Base-by-base conservation (phyloP, 1,284 basidiomycete species). In the Cystobasidium slooffiae region DNA sequence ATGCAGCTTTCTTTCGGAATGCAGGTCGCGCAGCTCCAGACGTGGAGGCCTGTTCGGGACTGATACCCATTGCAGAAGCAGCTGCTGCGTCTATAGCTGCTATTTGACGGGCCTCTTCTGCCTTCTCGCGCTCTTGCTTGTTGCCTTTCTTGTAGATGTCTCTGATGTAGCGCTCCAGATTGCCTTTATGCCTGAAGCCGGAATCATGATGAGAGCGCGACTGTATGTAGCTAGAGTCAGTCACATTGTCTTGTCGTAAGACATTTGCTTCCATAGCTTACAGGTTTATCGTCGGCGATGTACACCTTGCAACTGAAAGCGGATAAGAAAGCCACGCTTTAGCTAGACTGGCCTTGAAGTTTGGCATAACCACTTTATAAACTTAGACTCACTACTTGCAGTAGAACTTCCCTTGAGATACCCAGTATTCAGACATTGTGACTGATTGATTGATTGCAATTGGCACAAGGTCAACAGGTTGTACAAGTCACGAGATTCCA, bases 91-190 rank as follows among this genome's bases (percentile, higher is more conserved):
- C 92, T 75, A 99, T 90, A 72, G 89, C 85, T 14, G 86, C 89
- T 87, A 98, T 92, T 81, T 97, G 92, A 76, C 88, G 85, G 78
- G 88, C 90, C 83, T 95, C 93, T 80, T 93, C 90, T 69, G 91
- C 92, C 61, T 86, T 86, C 78, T 97, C 94, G 82, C 90, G 89
- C 84, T 92, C 92, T 69, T 88, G 88, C 84, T 90, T 89, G 84
- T 94, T 92, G 5, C 94, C 91, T n/a, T 88, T 85, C 84, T 96
- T 96, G 87, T 99, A 99, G 41, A 98, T 87, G 53, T 91, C 88
- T 53, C 93, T 87, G 68, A 99, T 91, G 82, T 91, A 96, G 9
- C 94, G 87, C 81, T 97, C 94, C 76, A 92, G 89, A 82, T 93
- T 97, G 62, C 94, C 94, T 82, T 97, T 92, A 85, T 99, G 97